Evolutionary conservation across 139 green algal genomes (phyloP).

Genomic region (Desmodesmus armatus): DNA sequence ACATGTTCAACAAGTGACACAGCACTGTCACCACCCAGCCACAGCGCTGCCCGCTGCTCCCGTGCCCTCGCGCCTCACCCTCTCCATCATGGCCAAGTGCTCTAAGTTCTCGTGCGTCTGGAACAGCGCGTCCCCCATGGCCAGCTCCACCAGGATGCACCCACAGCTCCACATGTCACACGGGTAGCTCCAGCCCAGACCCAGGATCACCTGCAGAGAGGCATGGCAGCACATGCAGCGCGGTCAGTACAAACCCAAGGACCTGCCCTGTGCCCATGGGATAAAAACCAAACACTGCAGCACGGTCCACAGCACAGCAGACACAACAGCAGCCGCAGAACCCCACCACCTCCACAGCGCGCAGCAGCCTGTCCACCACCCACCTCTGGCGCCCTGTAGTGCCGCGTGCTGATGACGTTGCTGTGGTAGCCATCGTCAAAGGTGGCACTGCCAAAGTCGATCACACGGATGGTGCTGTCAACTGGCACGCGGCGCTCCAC

Average conservation of each 20-base stretch:
- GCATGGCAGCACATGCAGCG: not conserved
- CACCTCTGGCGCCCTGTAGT: constrained; percentile 96
- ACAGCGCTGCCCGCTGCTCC: not conserved
- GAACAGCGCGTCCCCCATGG: constrained; percentile 73
- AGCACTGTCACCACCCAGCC: not conserved
- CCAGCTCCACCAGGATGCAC: constrained; percentile 97
- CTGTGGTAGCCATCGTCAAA: constrained; percentile 96
- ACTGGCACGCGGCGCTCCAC: constrained; percentile 67
- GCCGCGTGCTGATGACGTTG: constrained; percentile 83
- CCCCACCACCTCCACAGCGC: not conserved
- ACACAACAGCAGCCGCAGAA: not conserved
- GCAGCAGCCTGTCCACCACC: not conserved
- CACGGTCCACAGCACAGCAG: not conserved
- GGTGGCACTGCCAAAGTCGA: constrained; percentile 98
- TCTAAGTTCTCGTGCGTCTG: constrained; percentile 99
- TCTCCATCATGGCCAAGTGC: constrained; percentile 99
- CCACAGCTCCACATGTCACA: constrained; percentile 96
- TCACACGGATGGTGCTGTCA: constrained; percentile 77
- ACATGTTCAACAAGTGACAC: not conserved
- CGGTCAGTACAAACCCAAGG: not conserved
- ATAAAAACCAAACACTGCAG: not conserved
- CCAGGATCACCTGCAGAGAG: constrained; percentile 83
- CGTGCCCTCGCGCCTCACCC: not conserved
- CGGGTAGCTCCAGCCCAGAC: constrained; percentile 92
- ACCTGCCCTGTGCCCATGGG: not conserved